phyloP scores from a whole-genome alignment of 495 filamentous ascomycete genomes.

The Trypethelium eluteriae region DNA sequence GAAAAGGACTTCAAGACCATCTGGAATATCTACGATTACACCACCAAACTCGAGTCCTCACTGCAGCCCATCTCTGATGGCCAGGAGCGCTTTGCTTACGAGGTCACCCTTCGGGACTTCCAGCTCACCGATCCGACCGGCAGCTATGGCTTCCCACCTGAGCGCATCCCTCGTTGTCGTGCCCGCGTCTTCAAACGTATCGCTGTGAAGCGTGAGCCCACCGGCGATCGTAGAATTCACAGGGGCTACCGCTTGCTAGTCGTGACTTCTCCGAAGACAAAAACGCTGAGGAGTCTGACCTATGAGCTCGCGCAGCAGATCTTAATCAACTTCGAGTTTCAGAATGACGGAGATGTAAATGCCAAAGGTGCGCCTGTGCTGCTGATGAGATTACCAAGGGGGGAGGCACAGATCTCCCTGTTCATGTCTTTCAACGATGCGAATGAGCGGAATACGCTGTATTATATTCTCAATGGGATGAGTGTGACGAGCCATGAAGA shows the following conservation, averaged over 20 bases:
- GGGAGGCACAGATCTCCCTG: conserved; percentile 59
- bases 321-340: conserved; percentile 65
- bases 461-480: conserved; percentile 63
- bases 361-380: conserved; percentile 50
- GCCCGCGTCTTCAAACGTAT: conserved; percentile 65
- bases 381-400: conserved; percentile 58
- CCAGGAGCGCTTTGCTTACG: conserved; percentile 59
- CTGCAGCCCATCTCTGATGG: conserved; percentile 47
- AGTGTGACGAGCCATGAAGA: conserved; percentile 51
- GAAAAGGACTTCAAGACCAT: conserved; percentile 67
- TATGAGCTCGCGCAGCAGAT: conserved; percentile 52
- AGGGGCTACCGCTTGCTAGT: conserved; percentile 68
- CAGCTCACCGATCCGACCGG: conserved; percentile 66
- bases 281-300: conserved; percentile 63
- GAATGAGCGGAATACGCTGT: conserved; percentile 56
- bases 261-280: conserved; percentile 65
- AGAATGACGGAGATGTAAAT: conserved; percentile 53
- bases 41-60: conserved; percentile 59
- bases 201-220: conserved; percentile 54
- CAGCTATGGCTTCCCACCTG: conserved; percentile 60
- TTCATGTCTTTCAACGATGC: conserved; percentile 55
- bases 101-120: conserved; percentile 57
- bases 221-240: conserved; percentile 59
- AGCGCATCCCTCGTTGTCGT: conserved; percentile 60
- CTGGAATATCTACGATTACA: conserved; percentile 76